Evolutionary conservation across 148 eudicot species (phyloP).

Genomic region (Chenopodium album): DNA sequence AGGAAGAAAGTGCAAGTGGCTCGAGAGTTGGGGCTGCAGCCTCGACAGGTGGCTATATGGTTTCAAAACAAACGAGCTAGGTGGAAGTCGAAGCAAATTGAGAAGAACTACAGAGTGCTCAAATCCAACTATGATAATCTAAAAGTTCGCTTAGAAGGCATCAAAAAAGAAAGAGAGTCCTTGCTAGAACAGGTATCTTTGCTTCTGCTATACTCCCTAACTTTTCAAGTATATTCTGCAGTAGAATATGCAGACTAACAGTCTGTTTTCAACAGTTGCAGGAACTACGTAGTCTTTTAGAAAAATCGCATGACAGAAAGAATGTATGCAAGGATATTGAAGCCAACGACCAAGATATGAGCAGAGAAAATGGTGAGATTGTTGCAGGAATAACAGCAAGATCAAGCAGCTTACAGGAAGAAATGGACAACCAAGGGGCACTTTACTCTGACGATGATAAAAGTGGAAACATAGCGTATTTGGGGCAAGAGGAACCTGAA

Average conservation of each 20-base stretch:
- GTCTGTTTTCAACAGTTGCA: conserved; percentile 42
- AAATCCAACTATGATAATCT: conserved; percentile 46
- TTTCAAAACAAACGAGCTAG: conserved; percentile 75
- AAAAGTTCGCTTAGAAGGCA: conserved; percentile 37
- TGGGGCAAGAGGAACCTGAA: conserved; percentile 35
- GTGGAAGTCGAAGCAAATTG: conserved; percentile 65
- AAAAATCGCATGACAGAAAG: conserved; percentile 27
- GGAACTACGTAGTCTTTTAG: conserved; percentile 37
- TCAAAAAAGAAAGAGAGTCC: conserved; percentile 50
- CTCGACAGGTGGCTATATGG: conserved; percentile 78
- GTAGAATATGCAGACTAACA: conserved; percentile 3
- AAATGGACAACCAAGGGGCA: conserved; percentile 22
- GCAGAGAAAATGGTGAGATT: conserved; percentile 25
- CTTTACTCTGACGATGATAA: conserved; percentile 44
- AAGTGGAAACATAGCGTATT: conserved; percentile 29
- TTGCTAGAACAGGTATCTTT: conserved; percentile 46
- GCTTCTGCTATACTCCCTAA: neutral
- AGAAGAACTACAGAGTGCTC: conserved; percentile 42
- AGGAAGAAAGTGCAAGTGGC: conserved; percentile 63
- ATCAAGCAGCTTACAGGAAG: conserved; percentile 28
- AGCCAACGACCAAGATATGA: conserved; percentile 20
- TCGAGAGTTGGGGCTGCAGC: conserved; percentile 59
- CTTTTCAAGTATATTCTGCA: neutral
- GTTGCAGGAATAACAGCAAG: conserved; percentile 23
- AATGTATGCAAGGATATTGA: conserved; percentile 27